These are phyloP conservation scores for Fistulifera pelliculosa DNA, from an alignment of 108 stramenopile species.

Conservation along the genomic window DNA sequence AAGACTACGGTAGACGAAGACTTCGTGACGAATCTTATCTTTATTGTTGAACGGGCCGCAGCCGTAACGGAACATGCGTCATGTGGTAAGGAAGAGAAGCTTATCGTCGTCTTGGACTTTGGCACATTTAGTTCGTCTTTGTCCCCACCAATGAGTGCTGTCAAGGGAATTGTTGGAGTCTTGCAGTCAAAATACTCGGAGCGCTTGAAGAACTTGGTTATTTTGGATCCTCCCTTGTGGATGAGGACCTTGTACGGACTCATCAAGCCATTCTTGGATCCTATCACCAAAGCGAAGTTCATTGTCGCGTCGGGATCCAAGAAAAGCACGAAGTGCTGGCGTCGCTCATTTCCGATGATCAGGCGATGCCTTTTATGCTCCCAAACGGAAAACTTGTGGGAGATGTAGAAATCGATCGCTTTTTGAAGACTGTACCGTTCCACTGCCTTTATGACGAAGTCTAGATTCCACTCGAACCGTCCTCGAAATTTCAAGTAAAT, in stretches of 20 bases:
- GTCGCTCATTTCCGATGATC: conserved; percentile 4
- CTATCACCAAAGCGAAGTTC: conserved; percentile 14
- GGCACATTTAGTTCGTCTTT: conserved; percentile 4
- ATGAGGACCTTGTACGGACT: conserved; percentile 13
- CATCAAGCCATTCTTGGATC: conserved; percentile 22
- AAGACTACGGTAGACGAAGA: conserved; percentile 13
- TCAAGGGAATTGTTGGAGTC: conserved; percentile 6
- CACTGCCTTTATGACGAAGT: conserved; percentile 22
- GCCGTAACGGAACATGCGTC: conserved; percentile 23
- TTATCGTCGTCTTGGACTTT: conserved; percentile 21
- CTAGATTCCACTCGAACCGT: not conserved
- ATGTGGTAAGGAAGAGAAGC: conserved; percentile 16
- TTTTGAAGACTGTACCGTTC: conserved; percentile 25
- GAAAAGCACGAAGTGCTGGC: conserved; percentile 6
- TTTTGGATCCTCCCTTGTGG: conserved; percentile 25
- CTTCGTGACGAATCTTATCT: conserved; percentile 18
- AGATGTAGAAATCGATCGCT: conserved; percentile 11
- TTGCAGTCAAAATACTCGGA: conserved; percentile 28
- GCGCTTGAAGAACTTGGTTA: conserved; percentile 24
- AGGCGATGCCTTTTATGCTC: conserved; percentile 14
- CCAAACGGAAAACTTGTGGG: conserved; percentile 12
- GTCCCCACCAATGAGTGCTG: conserved; percentile 20
- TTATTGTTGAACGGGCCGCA: conserved; percentile 23
- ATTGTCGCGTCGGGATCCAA: conserved; percentile 11
- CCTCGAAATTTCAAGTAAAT: no score